These are phyloP conservation scores for Pleoardoris graminearum DNA, from an alignment of 2,329 filamentous ascomycete species.

Conservation along the genomic window DNA sequence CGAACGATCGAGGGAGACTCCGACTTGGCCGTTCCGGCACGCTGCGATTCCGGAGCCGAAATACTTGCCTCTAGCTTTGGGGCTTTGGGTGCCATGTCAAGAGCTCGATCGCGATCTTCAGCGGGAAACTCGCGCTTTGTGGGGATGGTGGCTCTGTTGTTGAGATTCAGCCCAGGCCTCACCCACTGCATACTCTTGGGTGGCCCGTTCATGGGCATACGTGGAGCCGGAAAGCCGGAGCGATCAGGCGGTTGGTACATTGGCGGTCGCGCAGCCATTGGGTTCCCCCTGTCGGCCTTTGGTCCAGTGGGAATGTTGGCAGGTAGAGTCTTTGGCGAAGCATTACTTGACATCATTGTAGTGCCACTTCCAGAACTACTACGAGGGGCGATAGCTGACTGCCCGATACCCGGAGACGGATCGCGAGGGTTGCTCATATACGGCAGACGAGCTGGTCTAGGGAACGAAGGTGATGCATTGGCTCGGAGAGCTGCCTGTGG, in stretches of 20 bases:
- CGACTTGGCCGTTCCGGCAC: slow-evolving; percentile 27
- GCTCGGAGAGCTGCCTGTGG: slow-evolving; percentile 37
- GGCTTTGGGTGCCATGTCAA: slow-evolving; percentile 38
- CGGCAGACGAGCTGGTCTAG: slow-evolving; percentile 30
- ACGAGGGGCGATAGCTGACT: slow-evolving; percentile 32
- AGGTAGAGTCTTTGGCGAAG: slow-evolving; percentile 42
- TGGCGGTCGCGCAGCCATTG: slow-evolving; percentile 33
- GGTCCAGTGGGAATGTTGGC: slow-evolving; percentile 48
- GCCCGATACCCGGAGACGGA: slow-evolving; percentile 31
- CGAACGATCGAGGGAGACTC: slow-evolving; percentile 26
- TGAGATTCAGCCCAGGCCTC: slow-evolving; percentile 43
- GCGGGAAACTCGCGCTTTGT: slow-evolving; percentile 51
- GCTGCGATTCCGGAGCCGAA: slow-evolving; percentile 23
- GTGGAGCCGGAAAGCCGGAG: slow-evolving; percentile 29
- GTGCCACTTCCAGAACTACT: slow-evolving; percentile 15
- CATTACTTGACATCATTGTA: slow-evolving; percentile 29
- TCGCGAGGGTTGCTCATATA: slow-evolving; percentile 32
- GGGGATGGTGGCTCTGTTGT: slow-evolving; percentile 43
- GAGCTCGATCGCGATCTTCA: slow-evolving; percentile 48
- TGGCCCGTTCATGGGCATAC: slow-evolving; percentile 38
- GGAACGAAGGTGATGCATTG: slow-evolving; percentile 40
- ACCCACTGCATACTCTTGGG: slow-evolving; percentile 50
- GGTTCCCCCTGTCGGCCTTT: slow-evolving; percentile 40
- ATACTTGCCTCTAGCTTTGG: slow-evolving; percentile 35
- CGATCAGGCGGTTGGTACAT: slow-evolving; percentile 38